Conservation (phyloP, 768 basidiomycete genomes). For the Phlegmacium glaucopus region DNA sequence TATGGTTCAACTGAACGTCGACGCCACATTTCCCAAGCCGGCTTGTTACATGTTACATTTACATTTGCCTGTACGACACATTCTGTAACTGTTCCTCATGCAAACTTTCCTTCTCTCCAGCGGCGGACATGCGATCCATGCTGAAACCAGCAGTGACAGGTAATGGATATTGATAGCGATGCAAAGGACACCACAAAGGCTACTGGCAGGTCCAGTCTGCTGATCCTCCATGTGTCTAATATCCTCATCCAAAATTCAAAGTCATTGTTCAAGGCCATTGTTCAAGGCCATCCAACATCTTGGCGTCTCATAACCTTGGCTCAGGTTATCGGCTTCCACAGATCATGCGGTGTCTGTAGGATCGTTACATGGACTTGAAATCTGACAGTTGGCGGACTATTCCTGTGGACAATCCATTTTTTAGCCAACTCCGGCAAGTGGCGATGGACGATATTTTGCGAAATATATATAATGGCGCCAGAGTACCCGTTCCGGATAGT, state of each 20-base stretch:
- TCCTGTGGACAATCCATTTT: slow-evolving; percentile 52
- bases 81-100: slow-evolving; percentile 14
- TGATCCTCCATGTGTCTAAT: too few relatives aligned
- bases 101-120: slow-evolving; percentile 73
- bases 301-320: slow-evolving; percentile 46
- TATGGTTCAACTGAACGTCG: neutral
- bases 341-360: slow-evolving; percentile 47
- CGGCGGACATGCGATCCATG: slow-evolving; percentile 56
- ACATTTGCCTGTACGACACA: too few relatives aligned
- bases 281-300: too few relatives aligned
- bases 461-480: slow-evolving; percentile 71
- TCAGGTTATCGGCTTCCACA: slow-evolving; percentile 44
- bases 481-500: slow-evolving; percentile 67
- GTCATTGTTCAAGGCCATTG: too few relatives aligned
- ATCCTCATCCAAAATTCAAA: too few relatives aligned
- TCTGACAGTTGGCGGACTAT: slow-evolving; percentile 23
- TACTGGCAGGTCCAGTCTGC: too few relatives aligned
- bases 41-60: too few relatives aligned
- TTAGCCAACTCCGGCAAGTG: slow-evolving; percentile 54
- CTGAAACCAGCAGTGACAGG: too few relatives aligned
- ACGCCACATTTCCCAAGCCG: neutral
- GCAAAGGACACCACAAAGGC: too few relatives aligned
- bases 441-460: slow-evolving; percentile 64
- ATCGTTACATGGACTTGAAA: slow-evolving; percentile 44
- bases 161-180: too few relatives aligned